A percentile compares a stretch with the other conserved stretches of the same genome.
These are phyloP conservation scores for Hypoxylon rickii DNA, from an alignment of 495 filamentous ascomycete species.

Conservation along the genomic window DNA sequence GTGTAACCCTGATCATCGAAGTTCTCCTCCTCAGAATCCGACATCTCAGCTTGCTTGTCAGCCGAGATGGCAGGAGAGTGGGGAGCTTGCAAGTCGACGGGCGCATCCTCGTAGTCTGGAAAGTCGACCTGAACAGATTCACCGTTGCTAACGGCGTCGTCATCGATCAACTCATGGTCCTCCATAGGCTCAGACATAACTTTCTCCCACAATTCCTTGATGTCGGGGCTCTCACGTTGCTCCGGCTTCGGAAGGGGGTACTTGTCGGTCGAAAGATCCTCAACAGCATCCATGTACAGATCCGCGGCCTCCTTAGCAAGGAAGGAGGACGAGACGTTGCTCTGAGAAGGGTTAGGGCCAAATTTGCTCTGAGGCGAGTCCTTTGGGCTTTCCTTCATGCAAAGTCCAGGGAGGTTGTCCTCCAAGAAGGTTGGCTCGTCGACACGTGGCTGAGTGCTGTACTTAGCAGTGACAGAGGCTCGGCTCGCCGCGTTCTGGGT, in stretches of 20 bases:
- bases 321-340: neutral
- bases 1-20: slow-evolving; percentile 84
- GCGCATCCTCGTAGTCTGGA: neutral
- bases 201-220: neutral
- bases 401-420: neutral
- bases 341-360: neutral
- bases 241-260: slow-evolving; percentile 3
- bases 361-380: too few relatives aligned
- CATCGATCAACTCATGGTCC: too few relatives aligned
- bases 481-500: neutral
- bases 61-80: neutral
- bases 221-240: neutral
- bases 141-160: too few relatives aligned
- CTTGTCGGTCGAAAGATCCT: slow-evolving; percentile 36
- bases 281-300: slow-evolving; percentile 50
- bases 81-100: neutral
- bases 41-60: slow-evolving; percentile 21
- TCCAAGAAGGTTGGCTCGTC: neutral
- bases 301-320: slow-evolving; percentile 39
- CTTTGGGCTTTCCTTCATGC: slow-evolving; percentile 5
- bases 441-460: slow-evolving; percentile 1
- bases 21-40: slow-evolving; percentile 71
- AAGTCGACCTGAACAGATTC: neutral
- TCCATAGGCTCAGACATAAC: too few relatives aligned
- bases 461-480: neutral